Evolutionary conservation across 495 filamentous ascomycete genomes (phyloP).

Genomic region (Lichenothelia convexa): DNA sequence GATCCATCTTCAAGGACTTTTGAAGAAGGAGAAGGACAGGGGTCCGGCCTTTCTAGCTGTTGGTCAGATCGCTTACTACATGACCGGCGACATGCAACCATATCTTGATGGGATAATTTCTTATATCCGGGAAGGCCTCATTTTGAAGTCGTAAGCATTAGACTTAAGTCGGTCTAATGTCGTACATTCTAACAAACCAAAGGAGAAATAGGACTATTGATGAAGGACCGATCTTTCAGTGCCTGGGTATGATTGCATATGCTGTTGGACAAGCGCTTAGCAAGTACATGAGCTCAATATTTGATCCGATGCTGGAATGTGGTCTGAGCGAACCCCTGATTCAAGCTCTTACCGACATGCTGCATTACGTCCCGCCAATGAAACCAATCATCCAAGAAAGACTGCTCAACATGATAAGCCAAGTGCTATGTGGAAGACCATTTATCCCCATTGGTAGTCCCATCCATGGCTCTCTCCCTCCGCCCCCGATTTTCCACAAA

Average conservation of each 20-base stretch:
- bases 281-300: constrained; percentile 90
- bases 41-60: constrained; percentile 89
- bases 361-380: constrained; percentile 91
- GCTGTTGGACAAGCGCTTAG: constrained; percentile 91
- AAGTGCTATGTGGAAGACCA: constrained; percentile 75
- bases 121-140: constrained; percentile 78
- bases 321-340: constrained; percentile 82
- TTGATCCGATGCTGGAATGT: constrained; percentile 94
- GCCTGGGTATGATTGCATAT: constrained; percentile 87
- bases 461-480: constrained; percentile 41
- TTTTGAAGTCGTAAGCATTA: constrained; percentile 44
- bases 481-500: constrained; percentile 58
- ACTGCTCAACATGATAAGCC: constrained; percentile 84
- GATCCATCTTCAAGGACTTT: constrained; percentile 80
- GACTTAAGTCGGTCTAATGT: constrained; percentile 13
- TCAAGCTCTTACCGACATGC: constrained; percentile 92
- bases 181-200: constrained; percentile 12
- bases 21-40: constrained; percentile 89
- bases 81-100: constrained; percentile 79
- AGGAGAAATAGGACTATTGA: constrained; percentile 59
- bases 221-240: constrained; percentile 87
- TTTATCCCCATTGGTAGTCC: constrained; percentile 87
- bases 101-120: constrained; percentile 88
- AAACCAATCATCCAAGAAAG: constrained; percentile 84
- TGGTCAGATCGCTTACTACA: constrained; percentile 87